phyloP scores from a whole-genome alignment of 805 yeast species.

The Candida khao-thaluensis region DNA sequence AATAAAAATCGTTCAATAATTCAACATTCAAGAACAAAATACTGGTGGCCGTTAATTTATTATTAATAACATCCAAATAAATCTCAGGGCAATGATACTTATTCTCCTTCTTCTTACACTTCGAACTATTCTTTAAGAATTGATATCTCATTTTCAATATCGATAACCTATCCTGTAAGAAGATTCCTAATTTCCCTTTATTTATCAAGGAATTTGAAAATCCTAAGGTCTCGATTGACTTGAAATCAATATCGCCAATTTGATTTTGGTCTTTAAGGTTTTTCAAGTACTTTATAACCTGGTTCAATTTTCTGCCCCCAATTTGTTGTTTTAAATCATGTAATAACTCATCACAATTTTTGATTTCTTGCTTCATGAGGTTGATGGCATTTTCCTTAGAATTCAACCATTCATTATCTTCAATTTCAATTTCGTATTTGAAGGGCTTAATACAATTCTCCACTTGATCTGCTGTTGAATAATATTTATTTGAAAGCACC shows the following conservation, averaged over 20 bases:
- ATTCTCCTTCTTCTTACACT: conserved; percentile 75
- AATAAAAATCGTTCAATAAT: conserved; percentile 88
- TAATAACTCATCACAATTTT: conserved; percentile 72
- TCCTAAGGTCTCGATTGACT: conserved; percentile 73
- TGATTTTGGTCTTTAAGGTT: conserved; percentile 41
- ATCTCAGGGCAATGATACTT: conserved; percentile 93
- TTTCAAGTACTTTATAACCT: conserved; percentile 73
- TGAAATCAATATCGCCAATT: conserved; percentile 31
- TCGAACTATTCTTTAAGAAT: conserved; percentile 68
- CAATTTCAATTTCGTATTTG: conserved; percentile 95
- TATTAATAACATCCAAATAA: conserved; percentile 87
- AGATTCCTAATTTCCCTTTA: conserved; percentile 81
- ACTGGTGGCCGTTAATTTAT: conserved; percentile 89
- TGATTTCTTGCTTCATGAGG: conserved; percentile 77
- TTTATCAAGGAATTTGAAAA: conserved; percentile 73
- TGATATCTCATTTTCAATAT: conserved; percentile 69
- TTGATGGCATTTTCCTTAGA: conserved; percentile 76
- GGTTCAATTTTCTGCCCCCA: conserved; percentile 81
- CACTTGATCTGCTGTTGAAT: conserved; percentile 95
- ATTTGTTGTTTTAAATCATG: conserved; percentile 60
- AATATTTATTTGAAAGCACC: conserved; percentile 75
- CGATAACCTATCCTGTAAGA: conserved; percentile 69
- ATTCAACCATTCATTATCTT: conserved; percentile 87
- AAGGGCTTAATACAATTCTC: conserved; percentile 98
- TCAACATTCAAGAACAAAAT: conserved; percentile 92